These are phyloP conservation scores for Lojkania enalia DNA, from an alignment of 2,329 filamentous ascomycete species.

Conservation along the genomic window DNA sequence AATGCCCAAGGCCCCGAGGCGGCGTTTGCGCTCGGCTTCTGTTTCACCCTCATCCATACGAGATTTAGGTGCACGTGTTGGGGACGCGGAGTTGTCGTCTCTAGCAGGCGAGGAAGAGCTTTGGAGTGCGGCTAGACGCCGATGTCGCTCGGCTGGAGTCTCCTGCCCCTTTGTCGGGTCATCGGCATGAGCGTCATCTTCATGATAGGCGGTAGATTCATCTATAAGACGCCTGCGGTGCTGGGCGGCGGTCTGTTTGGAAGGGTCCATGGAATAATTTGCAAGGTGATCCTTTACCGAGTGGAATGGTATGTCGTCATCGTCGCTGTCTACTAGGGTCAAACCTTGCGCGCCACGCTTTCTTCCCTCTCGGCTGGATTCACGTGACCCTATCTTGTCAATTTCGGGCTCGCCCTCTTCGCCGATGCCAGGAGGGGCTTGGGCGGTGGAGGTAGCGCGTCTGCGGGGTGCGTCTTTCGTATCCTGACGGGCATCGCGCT, in stretches of 20 bases:
- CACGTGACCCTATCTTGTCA: constrained; percentile 34
- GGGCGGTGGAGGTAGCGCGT: constrained; percentile 30
- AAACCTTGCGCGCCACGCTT: constrained; percentile 44
- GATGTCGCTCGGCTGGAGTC: constrained; percentile 20
- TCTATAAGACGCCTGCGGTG: constrained; percentile 49
- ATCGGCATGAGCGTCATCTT: constrained; percentile 30
- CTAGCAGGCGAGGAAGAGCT: constrained; percentile 15
- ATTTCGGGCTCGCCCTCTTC: constrained; percentile 40
- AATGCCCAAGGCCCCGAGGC: constrained; percentile 73
- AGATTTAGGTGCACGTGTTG: constrained; percentile 17
- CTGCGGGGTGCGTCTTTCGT: constrained; percentile 39
- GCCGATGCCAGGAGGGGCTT: constrained; percentile 36
- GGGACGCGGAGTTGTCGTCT: constrained; percentile 12
- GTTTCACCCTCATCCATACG: constrained; percentile 62
- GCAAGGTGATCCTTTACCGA: constrained; percentile 45
- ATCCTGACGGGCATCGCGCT: constrained; percentile 51
- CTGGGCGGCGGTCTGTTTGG: constrained; percentile 40
- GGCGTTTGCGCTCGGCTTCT: constrained; percentile 71
- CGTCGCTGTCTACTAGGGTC: constrained; percentile 50
- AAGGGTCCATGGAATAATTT: constrained; percentile 24
- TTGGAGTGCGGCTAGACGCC: constrained; percentile 20
- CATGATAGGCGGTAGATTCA: constrained; percentile 13
- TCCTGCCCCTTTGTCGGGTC: constrained; percentile 31
- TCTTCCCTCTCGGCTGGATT: constrained; percentile 27
- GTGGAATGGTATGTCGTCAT: constrained; percentile 54